These are phyloP conservation scores for Angophora floribunda DNA, from an alignment of 345 rosid genomes.

Conservation along the genomic window DNA sequence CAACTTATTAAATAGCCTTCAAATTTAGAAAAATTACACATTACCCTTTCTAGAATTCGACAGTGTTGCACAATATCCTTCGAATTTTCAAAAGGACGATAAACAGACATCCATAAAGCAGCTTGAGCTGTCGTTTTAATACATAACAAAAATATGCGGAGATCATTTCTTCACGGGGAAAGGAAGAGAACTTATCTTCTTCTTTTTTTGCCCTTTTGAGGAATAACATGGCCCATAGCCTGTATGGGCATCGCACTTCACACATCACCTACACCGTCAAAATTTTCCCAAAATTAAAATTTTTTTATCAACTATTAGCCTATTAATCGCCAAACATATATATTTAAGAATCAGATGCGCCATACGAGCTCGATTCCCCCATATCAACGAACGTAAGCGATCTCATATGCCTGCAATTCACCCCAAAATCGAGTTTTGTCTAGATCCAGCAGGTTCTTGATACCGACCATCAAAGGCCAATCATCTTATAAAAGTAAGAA, in stretches of 20 bases:
- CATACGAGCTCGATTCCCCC: background rate
- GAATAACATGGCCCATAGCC: background rate
- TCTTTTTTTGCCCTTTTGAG: background rate
- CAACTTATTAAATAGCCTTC: background rate
- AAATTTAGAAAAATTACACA: background rate
- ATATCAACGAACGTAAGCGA: background rate
- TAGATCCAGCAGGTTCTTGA: fast-evolving
- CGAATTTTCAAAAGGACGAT: background rate
- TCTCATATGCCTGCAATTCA: background rate
- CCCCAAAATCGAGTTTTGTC: background rate
- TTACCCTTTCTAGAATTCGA: too few relatives aligned
- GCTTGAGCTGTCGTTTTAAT: background rate
- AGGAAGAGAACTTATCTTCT: background rate
- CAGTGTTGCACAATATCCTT: background rate
- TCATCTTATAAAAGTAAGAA: background rate
- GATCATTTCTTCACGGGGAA: background rate
- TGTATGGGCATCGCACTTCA: background rate
- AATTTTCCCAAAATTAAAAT: background rate
- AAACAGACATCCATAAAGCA: background rate
- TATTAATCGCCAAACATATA: background rate
- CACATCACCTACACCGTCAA: background rate
- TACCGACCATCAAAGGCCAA: background rate
- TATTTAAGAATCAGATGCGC: background rate
- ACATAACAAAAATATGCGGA: background rate
- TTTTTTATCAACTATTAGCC: too few relatives aligned